A percentile compares a stretch with the other conserved stretches of the same genome.
Conservation (phyloP, 495 filamentous ascomycete species). For the Aspergillus wentii region DNA sequence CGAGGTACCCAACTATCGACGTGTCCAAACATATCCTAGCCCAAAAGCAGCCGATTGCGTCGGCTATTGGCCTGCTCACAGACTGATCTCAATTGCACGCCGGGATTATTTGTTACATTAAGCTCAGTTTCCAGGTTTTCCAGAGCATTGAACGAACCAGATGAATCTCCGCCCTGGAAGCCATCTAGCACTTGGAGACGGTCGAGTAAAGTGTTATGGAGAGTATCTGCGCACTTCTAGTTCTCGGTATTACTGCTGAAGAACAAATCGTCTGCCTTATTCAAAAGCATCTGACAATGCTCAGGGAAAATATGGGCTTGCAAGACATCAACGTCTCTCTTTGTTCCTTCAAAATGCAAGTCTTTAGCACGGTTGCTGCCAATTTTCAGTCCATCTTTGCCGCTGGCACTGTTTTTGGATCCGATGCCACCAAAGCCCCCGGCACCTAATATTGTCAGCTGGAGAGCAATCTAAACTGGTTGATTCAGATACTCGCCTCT, state of each 20-base stretch:
- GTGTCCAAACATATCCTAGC: conserved; percentile 3
- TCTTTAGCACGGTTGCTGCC: neutral
- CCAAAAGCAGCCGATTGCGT: neutral
- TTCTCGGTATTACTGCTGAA: neutral
- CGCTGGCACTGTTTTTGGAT: neutral
- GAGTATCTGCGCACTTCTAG: neutral
- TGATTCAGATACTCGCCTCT: neutral
- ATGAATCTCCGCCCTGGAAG: neutral
- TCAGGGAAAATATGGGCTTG: conserved; percentile 1
- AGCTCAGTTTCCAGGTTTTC: neutral
- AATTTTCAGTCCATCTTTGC: neutral
- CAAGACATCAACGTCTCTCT: neutral
- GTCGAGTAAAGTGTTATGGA: neutral
- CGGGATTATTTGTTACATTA: neutral
- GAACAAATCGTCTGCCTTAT: conserved; percentile 1
- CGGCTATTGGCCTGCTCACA: neutral
- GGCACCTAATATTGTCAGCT: neutral
- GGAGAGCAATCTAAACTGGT: neutral
- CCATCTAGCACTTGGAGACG: neutral
- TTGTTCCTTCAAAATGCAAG: neutral
- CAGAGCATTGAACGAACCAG: neutral
- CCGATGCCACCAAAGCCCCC: neutral
- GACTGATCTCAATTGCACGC: neutral
- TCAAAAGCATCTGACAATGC: conserved; percentile 3
- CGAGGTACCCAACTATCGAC: neutral